A percentile compares a stretch with the other conserved stretches of the same genome.
Conservation (phyloP, 345 rosid genomes). For the Brassica juncea region DNA sequence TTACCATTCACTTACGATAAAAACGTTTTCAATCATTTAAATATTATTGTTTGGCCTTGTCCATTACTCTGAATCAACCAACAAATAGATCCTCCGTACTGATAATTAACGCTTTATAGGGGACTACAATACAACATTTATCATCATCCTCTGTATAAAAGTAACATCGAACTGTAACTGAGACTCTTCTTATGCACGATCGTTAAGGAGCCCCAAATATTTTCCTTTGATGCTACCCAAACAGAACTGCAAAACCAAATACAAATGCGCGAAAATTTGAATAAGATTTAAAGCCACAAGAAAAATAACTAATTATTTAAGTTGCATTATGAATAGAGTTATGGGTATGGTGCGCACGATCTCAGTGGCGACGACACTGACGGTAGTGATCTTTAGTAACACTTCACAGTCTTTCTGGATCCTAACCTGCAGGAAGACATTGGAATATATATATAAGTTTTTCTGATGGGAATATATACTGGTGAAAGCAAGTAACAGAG, state of each 20-base stretch:
- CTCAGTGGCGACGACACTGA: slow-evolving; percentile 81
- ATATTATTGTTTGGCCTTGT: not conserved
- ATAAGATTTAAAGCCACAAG: not conserved
- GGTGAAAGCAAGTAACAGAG: not conserved
- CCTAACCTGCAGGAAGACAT: slow-evolving; percentile 59
- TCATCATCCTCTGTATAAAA: not conserved
- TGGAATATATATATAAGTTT: slow-evolving; percentile 13
- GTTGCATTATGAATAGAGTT: slow-evolving; percentile 11
- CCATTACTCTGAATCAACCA: not conserved
- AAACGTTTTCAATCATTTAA: too few relatives aligned
- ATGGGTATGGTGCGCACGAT: slow-evolving; percentile 49
- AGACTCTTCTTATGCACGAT: slow-evolving; percentile 56
- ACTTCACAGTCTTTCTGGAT: slow-evolving; percentile 94
- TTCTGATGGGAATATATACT: not conserved
- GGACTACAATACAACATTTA: not conserved
- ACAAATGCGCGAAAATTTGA: not conserved
- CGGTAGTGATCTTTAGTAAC: slow-evolving; percentile 81
- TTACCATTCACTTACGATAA: not conserved
- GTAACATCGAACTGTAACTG: not conserved
- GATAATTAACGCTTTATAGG: not conserved
- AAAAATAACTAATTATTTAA: not conserved
- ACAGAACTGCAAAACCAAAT: slow-evolving; percentile 67
- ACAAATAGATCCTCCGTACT: not conserved
- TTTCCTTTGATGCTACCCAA: slow-evolving; percentile 93
- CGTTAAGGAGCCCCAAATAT: slow-evolving; percentile 86